A percentile compares a stretch with the other conserved stretches of the same genome.
Conservation (phyloP, 805 yeast species). For the Teunomyces barrocoloradensis region DNA sequence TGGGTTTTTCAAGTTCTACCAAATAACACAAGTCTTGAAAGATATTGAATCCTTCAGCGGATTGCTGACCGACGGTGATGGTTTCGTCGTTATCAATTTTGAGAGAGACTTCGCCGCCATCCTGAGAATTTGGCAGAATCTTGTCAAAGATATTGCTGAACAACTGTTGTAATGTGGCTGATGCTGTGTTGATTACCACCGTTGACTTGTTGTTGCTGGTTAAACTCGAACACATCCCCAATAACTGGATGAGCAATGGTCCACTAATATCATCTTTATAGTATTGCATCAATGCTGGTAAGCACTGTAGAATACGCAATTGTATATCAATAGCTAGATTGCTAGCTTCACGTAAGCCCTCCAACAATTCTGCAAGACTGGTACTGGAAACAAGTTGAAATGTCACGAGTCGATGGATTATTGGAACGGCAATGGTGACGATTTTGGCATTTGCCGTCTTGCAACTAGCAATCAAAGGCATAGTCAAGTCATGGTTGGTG, state of each 20-base stretch:
- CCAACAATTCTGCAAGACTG: conserved; percentile 55
- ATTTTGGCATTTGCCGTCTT: conserved; percentile 72
- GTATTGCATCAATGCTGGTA: conserved; percentile 70
- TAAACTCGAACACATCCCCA: conserved; percentile 69
- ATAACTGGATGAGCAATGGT: conserved; percentile 51
- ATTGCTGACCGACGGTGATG: conserved; percentile 46
- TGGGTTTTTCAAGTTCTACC: conserved; percentile 56
- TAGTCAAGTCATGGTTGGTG: conserved; percentile 20
- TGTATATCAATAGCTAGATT: conserved; percentile 79
- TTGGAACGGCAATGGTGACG: conserved; percentile 67
- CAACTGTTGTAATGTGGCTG: conserved; percentile 88
- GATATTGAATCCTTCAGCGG: conserved; percentile 68
- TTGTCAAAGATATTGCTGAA: conserved; percentile 72
- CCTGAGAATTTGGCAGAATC: conserved; percentile 1
- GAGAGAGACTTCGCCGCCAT: conserved; percentile 28
- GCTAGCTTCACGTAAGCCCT: conserved; percentile 69
- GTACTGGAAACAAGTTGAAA: conserved; percentile 52
- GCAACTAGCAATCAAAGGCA: conserved; percentile 73
- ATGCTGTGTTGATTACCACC: conserved; percentile 84
- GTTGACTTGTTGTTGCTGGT: conserved; percentile 67
- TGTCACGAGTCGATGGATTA: conserved; percentile 60
- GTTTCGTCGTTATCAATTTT: conserved; percentile 45
- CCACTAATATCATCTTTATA: conserved; percentile 59
- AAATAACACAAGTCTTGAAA: conserved; percentile 71
- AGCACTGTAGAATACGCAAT: conserved; percentile 76